Conservation (phyloP, 306 rosid species). For the Casuarina glauca region DNA sequence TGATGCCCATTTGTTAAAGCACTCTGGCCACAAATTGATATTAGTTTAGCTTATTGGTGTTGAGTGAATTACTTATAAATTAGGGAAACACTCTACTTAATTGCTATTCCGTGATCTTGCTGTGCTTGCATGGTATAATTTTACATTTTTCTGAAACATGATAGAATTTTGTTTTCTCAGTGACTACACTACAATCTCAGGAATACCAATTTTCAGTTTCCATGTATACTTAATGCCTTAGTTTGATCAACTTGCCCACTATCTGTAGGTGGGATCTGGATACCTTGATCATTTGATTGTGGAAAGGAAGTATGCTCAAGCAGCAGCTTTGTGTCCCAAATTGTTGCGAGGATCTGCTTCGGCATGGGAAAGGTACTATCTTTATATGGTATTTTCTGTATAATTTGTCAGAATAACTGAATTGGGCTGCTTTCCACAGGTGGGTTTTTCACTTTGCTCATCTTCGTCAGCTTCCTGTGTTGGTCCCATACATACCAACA, state of each 20-base stretch:
- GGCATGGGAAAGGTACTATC: constrained; percentile 90
- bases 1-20: background rate
- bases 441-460: constrained; percentile 99
- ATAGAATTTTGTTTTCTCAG: background rate
- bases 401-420: constrained; percentile 35
- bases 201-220: background rate
- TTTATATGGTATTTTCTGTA: constrained; percentile 13
- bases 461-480: constrained; percentile 92
- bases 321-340: constrained; percentile 93
- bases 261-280: constrained; percentile 85
- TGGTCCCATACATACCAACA: constrained; percentile 88
- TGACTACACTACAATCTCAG: background rate
- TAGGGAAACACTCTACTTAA: background rate
- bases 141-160: background rate
- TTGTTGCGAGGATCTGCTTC: constrained; percentile 85
- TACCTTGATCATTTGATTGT: constrained; percentile 97
- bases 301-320: constrained; percentile 93
- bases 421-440: constrained; percentile 45
- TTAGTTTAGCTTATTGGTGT: background rate
- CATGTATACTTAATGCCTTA: background rate
- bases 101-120: background rate
- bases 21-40: background rate
- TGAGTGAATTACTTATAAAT: background rate
- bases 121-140: background rate
- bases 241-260: constrained; percentile 17